Base-by-base conservation (phyloP, 805 yeast genomes). In the Ogataea wickerhamii region DNA sequence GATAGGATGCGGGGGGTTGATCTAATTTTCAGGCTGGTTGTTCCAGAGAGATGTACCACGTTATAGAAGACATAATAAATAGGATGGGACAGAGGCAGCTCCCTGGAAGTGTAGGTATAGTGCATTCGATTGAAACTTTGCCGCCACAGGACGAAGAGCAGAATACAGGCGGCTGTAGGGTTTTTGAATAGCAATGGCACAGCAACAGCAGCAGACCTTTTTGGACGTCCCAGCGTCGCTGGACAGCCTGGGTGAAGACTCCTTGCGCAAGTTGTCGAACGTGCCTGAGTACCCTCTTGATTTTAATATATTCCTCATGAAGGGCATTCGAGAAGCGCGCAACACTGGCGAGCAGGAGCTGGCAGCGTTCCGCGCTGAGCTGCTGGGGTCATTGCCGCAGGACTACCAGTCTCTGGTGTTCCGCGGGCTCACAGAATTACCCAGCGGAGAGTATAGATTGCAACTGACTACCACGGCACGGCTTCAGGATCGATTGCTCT, bases 241-340 rank as follows among this genome's bases (percentile, higher is more conserved):
- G 14, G 13, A 19, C 10, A 31, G 23, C 6, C 35, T 63, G 6
- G 29, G 43, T 3, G 36, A 40, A 4, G 43, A 36, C 11, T 38
- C 52, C 1, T 27, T 34, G 3, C 37, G 44, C 1, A 41, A 44
- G 18, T 43, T 66, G 5, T 18, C 53, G 0, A 31, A 37, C 18
- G 57, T 65, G 3, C 62, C 68, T 6, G 65, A 62, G 22, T 66
- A 61, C 27, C 64, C 66, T 1, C 44, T 66, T 7, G 70, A 66
- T 39, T 66, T 58, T 45, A 66, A 66, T 38, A 62, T 66, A 17
- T 62, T 62, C 28, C 45, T 66, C 4, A 60, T 56, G 41, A 50
- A 53, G 35, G 66, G 66, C 0, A 61, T 66, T 13, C 40, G 43
- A 12, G 44, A 48, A 3, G 37, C 55, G 1, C 40, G 64, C 25